These are phyloP conservation scores for Cyclocybe cylindracea DNA, from an alignment of 768 basidiomycete genomes.

Conservation along the genomic window DNA sequence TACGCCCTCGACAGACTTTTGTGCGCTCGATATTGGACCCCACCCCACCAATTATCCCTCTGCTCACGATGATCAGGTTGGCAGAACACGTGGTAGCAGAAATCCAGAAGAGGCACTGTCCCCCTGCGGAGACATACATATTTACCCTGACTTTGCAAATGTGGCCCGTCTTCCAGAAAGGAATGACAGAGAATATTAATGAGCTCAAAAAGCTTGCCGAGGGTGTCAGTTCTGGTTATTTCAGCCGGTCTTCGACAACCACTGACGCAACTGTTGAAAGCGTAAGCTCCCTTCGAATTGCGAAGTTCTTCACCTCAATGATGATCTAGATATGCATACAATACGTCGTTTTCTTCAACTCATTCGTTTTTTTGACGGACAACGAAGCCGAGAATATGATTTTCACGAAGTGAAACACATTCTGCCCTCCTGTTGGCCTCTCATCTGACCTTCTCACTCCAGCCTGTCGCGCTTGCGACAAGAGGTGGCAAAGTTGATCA, in stretches of 20 bases:
- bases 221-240: conserved; percentile 60
- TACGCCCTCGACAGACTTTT: conserved; percentile 53
- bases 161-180: conserved; percentile 94
- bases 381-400: conserved; percentile 96
- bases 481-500: conserved; percentile 78
- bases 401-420: conserved; percentile 75
- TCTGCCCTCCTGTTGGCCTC: neutral
- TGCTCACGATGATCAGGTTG: conserved; percentile 90
- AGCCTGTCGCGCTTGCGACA: conserved; percentile 86
- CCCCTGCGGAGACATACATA: conserved; percentile 80
- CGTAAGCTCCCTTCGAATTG: conserved; percentile 37
- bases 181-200: conserved; percentile 83
- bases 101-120: conserved; percentile 74
- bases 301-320: conserved; percentile 4
- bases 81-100: conserved; percentile 79
- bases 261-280: conserved; percentile 69
- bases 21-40: conserved; percentile 70
- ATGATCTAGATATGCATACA: conserved; percentile 61
- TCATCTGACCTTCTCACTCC: conserved; percentile 5
- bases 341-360: conserved; percentile 82
- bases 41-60: conserved; percentile 68
- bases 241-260: conserved; percentile 58
- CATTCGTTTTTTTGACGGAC: conserved; percentile 76
- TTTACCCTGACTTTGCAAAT: conserved; percentile 80
- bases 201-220: conserved; percentile 83